Conservation (phyloP, 306 rosid species). For the Trifolium fragiferum region DNA sequence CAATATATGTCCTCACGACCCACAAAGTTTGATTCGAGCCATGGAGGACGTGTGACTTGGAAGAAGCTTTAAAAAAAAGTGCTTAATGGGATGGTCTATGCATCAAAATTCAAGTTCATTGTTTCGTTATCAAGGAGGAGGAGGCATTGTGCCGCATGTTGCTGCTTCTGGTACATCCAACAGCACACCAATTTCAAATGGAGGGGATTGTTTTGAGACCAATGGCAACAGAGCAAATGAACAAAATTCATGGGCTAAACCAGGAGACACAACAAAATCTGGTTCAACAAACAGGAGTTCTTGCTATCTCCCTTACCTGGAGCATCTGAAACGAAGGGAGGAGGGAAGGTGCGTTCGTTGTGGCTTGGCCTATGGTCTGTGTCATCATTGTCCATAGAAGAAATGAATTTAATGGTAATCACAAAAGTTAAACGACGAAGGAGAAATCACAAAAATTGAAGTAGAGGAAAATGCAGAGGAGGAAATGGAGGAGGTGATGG, state of each 20-base stretch:
- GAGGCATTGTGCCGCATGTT: background rate
- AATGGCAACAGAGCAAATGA: background rate
- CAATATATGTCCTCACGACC: background rate
- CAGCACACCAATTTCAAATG: background rate
- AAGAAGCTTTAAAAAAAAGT: background rate
- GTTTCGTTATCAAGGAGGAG: background rate
- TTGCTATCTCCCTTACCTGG: background rate
- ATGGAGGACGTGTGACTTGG: background rate
- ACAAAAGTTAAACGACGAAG: background rate
- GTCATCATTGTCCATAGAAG: background rate
- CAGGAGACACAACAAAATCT: background rate
- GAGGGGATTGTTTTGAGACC: background rate
- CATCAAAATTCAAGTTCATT: background rate
- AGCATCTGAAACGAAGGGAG: background rate
- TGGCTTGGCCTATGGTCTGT: background rate
- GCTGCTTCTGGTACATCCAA: background rate
- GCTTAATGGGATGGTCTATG: background rate
- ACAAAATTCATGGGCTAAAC: background rate
- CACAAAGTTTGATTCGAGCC: background rate
- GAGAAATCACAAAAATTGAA: background rate
- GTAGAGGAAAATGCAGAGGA: background rate
- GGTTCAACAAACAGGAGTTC: slow-evolving; percentile 1
- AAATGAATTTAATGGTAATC: background rate
- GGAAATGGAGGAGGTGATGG: background rate
- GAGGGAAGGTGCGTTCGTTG: background rate